phyloP scores from a whole-genome alignment of 1,284 basidiomycete species.

The Microbotryum lychnidis-dioicae region DNA sequence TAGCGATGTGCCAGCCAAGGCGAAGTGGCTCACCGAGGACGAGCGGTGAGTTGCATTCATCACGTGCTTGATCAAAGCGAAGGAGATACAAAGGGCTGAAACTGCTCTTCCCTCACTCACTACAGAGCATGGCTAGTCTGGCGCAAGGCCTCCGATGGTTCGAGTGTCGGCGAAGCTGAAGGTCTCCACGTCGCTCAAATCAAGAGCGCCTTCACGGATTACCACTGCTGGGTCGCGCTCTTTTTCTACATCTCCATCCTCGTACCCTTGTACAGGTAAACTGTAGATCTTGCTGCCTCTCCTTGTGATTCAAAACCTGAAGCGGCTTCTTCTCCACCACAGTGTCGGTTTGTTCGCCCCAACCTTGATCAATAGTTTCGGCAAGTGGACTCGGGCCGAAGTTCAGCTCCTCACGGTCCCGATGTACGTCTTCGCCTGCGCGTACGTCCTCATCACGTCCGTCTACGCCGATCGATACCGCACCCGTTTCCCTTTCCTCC shows the following conservation, averaged over 20 bases:
- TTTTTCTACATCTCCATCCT: not conserved
- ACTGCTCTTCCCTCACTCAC: no score
- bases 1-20: no score
- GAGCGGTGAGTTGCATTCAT: no score
- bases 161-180: not conserved
- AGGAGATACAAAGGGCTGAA: no score
- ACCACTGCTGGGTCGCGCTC: not conserved
- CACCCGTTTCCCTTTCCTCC: constrained; percentile 1
- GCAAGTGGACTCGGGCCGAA: not conserved
- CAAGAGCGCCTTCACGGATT: not conserved
- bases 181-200: not conserved
- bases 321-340: not conserved
- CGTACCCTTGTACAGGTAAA: not conserved
- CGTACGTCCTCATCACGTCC: not conserved
- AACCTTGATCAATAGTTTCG: not conserved
- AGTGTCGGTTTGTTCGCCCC: not conserved
- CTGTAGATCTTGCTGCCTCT: not conserved
- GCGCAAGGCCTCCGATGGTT: not conserved
- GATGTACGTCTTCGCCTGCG: not conserved
- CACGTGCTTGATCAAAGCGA: no score
- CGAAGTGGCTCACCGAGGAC: no score
- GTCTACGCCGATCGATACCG: not conserved
- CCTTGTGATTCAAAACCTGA: not conserved
- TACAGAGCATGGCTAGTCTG: not conserved
- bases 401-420: constrained; percentile 1